These are phyloP conservation scores for Fragaria iinumae DNA, from an alignment of 306 rosid genomes.

Conservation along the genomic window DNA sequence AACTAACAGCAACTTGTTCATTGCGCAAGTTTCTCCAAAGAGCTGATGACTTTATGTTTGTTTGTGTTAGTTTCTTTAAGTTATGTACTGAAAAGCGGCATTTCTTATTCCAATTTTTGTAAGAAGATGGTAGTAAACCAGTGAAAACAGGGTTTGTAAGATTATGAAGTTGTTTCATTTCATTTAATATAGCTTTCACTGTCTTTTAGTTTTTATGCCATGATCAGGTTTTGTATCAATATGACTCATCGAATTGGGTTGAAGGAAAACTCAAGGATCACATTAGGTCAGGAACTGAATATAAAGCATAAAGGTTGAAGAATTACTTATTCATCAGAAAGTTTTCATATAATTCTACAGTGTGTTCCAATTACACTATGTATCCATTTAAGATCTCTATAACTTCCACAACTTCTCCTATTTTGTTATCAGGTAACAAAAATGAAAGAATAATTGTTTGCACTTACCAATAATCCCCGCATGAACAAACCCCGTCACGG, in stretches of 20 bases:
- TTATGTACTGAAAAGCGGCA: background rate
- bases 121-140: too few relatives aligned
- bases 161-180: background rate
- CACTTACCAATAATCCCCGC: slow-evolving; percentile 91
- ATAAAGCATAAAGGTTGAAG: background rate
- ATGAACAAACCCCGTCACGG: slow-evolving; percentile 74
- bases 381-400: slow-evolving; percentile 17
- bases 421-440: background rate
- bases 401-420: slow-evolving; percentile 5
- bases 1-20: background rate
- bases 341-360: background rate
- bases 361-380: slow-evolving; percentile 9
- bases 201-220: background rate
- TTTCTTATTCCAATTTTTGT: background rate
- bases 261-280: background rate
- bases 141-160: background rate
- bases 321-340: background rate
- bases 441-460: background rate
- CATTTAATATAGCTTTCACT: background rate
- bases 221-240: background rate
- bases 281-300: background rate
- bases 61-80: background rate
- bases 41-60: background rate
- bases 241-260: background rate
- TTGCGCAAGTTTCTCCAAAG: background rate